Evolutionary conservation across 352 stramenopile species (phyloP), one percentile per base, ranked within the genome.

Genomic region (Pythium insidiosum): DNA sequence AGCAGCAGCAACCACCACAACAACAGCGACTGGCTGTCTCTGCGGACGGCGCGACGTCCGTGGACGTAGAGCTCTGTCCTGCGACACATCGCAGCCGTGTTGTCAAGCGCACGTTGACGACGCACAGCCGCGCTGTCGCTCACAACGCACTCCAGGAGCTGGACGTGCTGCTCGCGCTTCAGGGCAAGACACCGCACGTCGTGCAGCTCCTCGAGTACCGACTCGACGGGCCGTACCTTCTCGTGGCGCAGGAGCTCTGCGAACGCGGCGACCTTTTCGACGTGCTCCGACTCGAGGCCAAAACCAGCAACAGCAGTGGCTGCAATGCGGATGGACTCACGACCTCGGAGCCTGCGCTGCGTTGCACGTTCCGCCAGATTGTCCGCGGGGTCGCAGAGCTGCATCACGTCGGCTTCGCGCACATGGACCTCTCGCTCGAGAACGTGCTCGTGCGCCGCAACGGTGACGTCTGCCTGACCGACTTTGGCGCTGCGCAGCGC

Each of bases 341-440:
- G n/a, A 74, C 52, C 20, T 63, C 43, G n/a, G 64, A 85, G 38
- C 35, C 49, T 11, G 59, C 57, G 9, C 52, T 78, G 30, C 64
- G 63, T 4, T 42, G 43, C 11, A 43, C 87, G 23, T 79, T 84
- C 34, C 41, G 25, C 25, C 74, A 96, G 53, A 84, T 95, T 53
- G 66, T 97, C 38, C 81, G 70, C 10, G 83, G 82, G 10, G 82
- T 97, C 0, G 66, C 78, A 6, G 87, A 82, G 31, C 71, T 98
- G 3, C 91, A 97, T 56, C 64, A 47, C 4, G 45, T 62, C 19
- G 81, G 76, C 47, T 92, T 97, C 48, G 89, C 74, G 28, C 91
- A 98, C 64, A 71, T 95, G 40, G 93, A 98, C 56, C 47, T 98
- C 26, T 97, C 95, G 41, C 73, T 97, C 7, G 93, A 98, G 57